Conservation (phyloP, 805 yeast genomes). For the Kluyveromyces lactis region DNA sequence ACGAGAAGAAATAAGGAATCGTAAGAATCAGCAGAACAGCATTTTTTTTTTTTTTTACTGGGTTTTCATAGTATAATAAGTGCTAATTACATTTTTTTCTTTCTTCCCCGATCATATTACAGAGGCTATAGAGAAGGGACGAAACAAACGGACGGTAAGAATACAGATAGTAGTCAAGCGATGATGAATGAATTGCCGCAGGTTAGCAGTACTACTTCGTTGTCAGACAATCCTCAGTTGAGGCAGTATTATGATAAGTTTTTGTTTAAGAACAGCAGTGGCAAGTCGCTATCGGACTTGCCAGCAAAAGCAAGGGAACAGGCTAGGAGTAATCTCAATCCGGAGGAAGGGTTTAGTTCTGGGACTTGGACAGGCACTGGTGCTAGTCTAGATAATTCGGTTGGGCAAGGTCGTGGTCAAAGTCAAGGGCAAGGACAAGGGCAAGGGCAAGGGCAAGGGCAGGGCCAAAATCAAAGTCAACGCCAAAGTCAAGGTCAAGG, state of each 20-base stretch:
- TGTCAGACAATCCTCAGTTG: slow-evolving; percentile 27
- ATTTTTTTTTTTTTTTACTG: too few species aligned
- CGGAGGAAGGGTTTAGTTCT: neutral
- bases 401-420: too few species aligned
- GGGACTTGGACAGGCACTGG: neutral
- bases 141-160: neutral
- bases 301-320: slow-evolving; percentile 15
- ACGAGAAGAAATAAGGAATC: neutral
- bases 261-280: slow-evolving; percentile 26
- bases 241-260: slow-evolving; percentile 28
- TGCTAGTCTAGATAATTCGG: neutral
- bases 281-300: slow-evolving; percentile 27
- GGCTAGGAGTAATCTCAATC: slow-evolving; percentile 1
- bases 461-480: neutral
- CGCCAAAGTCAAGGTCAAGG: neutral
- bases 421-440: neutral
- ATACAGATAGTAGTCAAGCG: neutral
- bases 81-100: too few species aligned
- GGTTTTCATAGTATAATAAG: too few species aligned
- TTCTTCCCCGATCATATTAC: too few species aligned
- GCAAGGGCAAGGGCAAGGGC: neutral
- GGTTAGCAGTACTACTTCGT: slow-evolving; percentile 27
- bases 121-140: too few species aligned
- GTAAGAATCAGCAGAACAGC: too few species aligned
- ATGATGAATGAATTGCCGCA: slow-evolving; percentile 24